These are phyloP conservation scores for Rosa persica DNA, from an alignment of 306 rosid genomes.

Conservation along the genomic window DNA sequence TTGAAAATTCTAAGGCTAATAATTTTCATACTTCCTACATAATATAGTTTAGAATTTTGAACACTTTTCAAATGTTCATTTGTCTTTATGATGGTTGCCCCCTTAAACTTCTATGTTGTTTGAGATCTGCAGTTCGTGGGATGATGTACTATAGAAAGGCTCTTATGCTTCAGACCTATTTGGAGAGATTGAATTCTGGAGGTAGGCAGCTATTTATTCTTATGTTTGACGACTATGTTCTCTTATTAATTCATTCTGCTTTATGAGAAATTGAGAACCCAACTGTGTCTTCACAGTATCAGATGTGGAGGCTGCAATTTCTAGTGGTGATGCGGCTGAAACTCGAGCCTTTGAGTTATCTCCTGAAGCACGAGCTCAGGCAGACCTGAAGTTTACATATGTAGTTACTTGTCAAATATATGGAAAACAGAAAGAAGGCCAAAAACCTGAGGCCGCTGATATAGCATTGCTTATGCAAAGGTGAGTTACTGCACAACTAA, in stretches of 20 bases:
- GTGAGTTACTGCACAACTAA: slow-evolving; percentile 28
- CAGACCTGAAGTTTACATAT: slow-evolving; percentile 93
- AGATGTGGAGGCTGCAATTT: slow-evolving; percentile 74
- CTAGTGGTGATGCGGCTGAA: slow-evolving; percentile 56
- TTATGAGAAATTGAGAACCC: slow-evolving; percentile 3
- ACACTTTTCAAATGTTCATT: not conserved
- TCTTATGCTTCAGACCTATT: slow-evolving; percentile 89
- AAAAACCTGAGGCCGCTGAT: slow-evolving; percentile 92
- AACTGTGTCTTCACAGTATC: slow-evolving; percentile 21
- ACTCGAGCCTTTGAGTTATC: slow-evolving; percentile 69
- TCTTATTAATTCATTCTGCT: slow-evolving; percentile 5
- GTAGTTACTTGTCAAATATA: slow-evolving; percentile 90
- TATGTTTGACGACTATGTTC: slow-evolving; percentile 9
- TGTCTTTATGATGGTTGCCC: not conserved
- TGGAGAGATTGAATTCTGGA: slow-evolving; percentile 62
- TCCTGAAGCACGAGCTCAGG: slow-evolving; percentile 89
- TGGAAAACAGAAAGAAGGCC: slow-evolving; percentile 91
- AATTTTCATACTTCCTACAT: not conserved
- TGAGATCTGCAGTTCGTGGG: slow-evolving; percentile 74
- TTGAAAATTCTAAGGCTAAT: not conserved
- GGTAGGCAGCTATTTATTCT: slow-evolving; percentile 48
- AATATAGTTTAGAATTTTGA: not conserved
- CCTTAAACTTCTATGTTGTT: not conserved
- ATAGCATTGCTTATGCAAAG: slow-evolving; percentile 93
- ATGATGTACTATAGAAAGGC: slow-evolving; percentile 99